Evolutionary conservation across 805 yeast species (phyloP), one percentile per base, ranked within the genome.

Genomic region (Candida tammaniensis): DNA sequence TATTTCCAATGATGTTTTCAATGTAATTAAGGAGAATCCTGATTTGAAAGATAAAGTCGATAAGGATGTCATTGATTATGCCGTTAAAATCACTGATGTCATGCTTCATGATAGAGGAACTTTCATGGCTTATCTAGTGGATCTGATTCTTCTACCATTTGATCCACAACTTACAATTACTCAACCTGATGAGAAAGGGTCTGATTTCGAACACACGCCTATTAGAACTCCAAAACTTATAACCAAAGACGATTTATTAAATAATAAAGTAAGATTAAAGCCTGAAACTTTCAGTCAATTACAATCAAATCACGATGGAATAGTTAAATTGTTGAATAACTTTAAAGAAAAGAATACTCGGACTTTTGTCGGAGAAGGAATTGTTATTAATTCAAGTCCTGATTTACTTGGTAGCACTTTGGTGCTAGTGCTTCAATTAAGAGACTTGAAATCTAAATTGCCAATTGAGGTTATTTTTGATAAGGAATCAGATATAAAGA

Each of bases 401-500:
- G 37, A 41, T 12, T 46, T 48, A 34, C 36, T 61, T 15, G 56
- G 56, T 3, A 48, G 55, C 2, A 61, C 64, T 1, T 43, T 64
- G 21, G 52, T 61, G 1, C 44, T 51, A 15, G 43, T 61, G 9
- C 49, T 49, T 3, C 66, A 61, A 30, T 30, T 61, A 7, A 43
- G 66, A 31, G 60, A 57, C 30, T 33, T 42, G 35, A 68, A 66
- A 4, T 55, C 59, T 17, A 36, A 43, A 31, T 49, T 62, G 28
- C 69, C 69, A 6, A 51, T 63, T 17, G 68, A 63, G 40, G 45
- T 63, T 10, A 47, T 63, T 18, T 36, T 63, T 37, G 55, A 58
- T 36, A 43, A 46, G 11, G 28, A 39, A 17, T 36, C 32, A 4
- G 59, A 54, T 26, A 53, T 51, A 26, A 55, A 58, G 31, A 33